Conservation (phyloP, 2,329 filamentous ascomycete species). For the Cladosporium halotolerans region DNA sequence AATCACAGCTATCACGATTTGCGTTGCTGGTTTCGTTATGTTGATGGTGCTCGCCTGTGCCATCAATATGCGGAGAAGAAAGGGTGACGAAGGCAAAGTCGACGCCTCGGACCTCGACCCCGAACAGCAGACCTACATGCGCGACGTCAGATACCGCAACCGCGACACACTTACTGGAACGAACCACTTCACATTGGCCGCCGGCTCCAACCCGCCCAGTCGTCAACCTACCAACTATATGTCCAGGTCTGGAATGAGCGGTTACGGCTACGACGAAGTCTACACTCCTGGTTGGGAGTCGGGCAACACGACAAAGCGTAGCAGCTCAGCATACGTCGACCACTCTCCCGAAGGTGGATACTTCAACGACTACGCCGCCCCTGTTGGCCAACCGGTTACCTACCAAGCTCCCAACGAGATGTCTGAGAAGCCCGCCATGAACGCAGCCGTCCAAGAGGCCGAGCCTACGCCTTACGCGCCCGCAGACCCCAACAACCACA, state of each 20-base stretch:
- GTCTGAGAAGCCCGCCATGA: not conserved
- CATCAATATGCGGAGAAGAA: conserved; percentile 5
- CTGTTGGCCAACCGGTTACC: not conserved
- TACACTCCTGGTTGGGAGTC: conserved; percentile 8
- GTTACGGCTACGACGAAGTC: conserved; percentile 5
- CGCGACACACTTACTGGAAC: conserved; percentile 9
- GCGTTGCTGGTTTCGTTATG: conserved; percentile 10
- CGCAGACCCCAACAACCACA: not conserved
- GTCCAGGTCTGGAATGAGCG: conserved; percentile 3
- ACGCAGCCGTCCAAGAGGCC: not conserved
- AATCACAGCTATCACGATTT: conserved; percentile 8
- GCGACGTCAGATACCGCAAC: conserved; percentile 9
- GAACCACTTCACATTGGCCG: conserved; percentile 4
- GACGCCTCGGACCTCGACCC: conserved; percentile 7
- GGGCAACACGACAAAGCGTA: not conserved
- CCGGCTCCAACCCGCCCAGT: not conserved
- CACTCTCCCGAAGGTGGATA: not conserved
- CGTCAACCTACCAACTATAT: conserved; percentile 6
- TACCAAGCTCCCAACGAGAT: not conserved
- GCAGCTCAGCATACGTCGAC: conserved; percentile 3
- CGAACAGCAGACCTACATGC: conserved; percentile 10
- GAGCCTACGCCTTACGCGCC: not conserved
- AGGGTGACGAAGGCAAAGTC: not conserved
- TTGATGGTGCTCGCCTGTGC: conserved; percentile 9
- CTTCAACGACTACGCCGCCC: not conserved